Base-by-base conservation (phyloP, 2,329 filamentous ascomycete genomes). In the Cladophialophora immunda region DNA sequence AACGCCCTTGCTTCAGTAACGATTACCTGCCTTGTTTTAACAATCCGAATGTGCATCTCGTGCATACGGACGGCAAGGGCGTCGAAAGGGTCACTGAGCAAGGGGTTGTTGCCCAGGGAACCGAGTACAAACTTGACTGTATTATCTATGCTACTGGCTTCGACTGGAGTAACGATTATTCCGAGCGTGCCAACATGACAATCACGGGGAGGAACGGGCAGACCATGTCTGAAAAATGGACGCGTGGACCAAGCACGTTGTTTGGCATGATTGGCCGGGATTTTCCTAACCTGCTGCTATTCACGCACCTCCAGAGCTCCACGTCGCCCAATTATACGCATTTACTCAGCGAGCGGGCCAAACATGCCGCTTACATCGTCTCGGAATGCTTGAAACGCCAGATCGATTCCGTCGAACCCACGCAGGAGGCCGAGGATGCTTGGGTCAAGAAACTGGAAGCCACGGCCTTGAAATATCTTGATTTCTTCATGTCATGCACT, bases 1-100 rank as follows among this genome's bases (percentile, higher is more conserved):
- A 90, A 75, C 82, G 88, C 0, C 87, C 88, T 0, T 83, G 80
- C 38, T 89, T 89, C 76, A 86, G 86, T 75, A 85, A 90, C 71
- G 80, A 83, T 3, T 89, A 87, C 70, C 81, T 90, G 0, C 73
- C 79, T 2, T 71, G 83, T 0, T 90, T 90, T 81, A 91, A 91
- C 75, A 73, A 73, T 29, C 75, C 80, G 0, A 84, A 88, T 70
- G 88, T 91, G 2, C 79, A 80, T 4, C 82, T 91, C 0, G 78
- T 90, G 15, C 86, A 90, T 72, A 89, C 87, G 0, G 76, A 85
- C 29, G 86, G 84, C 2, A 79, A 81, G 66, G 85, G 87, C 3
- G 75, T 87, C 1, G 78, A 82, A 3, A 66, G 74, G 1, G 74
- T 84, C 4, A 87, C 83, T 0, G 61, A 74, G n/a, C 73, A 67